Evolutionary conservation across 805 yeast species (phyloP).

Genomic region (Saccharomycopsis vini): DNA sequence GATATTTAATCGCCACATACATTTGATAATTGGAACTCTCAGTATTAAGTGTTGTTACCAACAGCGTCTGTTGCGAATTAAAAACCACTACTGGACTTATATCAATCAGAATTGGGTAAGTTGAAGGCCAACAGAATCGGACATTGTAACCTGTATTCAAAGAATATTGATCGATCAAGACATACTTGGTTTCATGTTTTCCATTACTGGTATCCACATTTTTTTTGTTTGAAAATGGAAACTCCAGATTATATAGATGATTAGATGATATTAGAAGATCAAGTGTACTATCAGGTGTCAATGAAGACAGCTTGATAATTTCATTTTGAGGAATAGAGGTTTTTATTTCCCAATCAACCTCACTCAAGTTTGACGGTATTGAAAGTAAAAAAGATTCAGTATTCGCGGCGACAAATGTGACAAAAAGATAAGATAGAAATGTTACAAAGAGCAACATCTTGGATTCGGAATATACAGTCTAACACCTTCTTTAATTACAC

Average conservation of each 20-base stretch:
- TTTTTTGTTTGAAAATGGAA: neutral
- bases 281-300: slow-evolving; percentile 1
- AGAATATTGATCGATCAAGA: neutral
- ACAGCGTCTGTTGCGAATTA: neutral
- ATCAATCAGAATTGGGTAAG: slow-evolving; percentile 14
- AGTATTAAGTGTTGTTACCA: neutral
- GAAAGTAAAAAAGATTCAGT: neutral
- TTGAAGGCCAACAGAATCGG: slow-evolving; percentile 18
- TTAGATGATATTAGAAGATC: slow-evolving; percentile 1
- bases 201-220: neutral
- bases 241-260: slow-evolving; percentile 12
- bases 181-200: neutral
- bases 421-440: too few species aligned
- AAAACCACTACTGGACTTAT: slow-evolving; percentile 6
- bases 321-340: too few species aligned
- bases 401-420: too few species aligned
- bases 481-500: too few species aligned
- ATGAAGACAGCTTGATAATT: too few species aligned
- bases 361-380: neutral
- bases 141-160: slow-evolving; percentile 9
- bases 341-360: neutral
- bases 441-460: too few species aligned
- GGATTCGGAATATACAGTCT: too few species aligned
- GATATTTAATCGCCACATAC: slow-evolving; percentile 9
- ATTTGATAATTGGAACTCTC: neutral